Evolutionary conservation across 2,329 filamentous ascomycete species (phyloP), one percentile per base, ranked within the genome.

Genomic region (Colletotrichum sp.): DNA sequence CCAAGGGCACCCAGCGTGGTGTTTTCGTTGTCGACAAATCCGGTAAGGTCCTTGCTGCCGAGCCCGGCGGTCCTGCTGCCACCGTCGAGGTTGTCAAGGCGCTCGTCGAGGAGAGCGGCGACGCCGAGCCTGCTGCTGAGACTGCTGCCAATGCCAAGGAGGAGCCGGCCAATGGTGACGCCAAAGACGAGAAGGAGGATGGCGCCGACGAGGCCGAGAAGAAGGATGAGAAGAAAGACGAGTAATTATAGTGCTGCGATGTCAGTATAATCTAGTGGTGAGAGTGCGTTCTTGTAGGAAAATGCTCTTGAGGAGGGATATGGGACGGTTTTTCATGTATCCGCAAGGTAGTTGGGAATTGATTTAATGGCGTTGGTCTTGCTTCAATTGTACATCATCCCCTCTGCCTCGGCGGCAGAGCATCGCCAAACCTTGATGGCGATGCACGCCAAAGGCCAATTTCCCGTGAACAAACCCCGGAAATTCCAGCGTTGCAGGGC

Each of bases 1-100:
- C 94, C 61, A 94, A 92, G 85, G 94, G 95, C 76, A 98, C 95
- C 18, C 92, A 91, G 66, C 93, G 97, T 78, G 97, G 96, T 78
- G 95, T 99, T 52, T 98, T 98, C 80, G 94, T 95, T 67, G 89
- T 99, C 70, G 90, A 94, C 84, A 98, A 97, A 88, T 83, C 89
- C 28, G 96, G 96, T 74, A 96, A 96, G 84, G 92, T 98, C 26
- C 89, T 98, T 48, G 91, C 94, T 24, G 90, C 92, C 43, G 91
- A 96, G 86, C 85, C 93, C 2, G 96, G 96, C 75, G 92, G 94
- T 39, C 96, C 96, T 10, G 92, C 92, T 75, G 93, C 90, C 12
- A 98, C 96, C 7, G 90, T 96, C 32, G 92, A 94, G 18, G 92
- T 92, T 28, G 95, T 97, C 26, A 92, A 93, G 87, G 91, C 92